Evolutionary conservation across 805 yeast species (phyloP).

Genomic region (Dipodascus albidus): DNA sequence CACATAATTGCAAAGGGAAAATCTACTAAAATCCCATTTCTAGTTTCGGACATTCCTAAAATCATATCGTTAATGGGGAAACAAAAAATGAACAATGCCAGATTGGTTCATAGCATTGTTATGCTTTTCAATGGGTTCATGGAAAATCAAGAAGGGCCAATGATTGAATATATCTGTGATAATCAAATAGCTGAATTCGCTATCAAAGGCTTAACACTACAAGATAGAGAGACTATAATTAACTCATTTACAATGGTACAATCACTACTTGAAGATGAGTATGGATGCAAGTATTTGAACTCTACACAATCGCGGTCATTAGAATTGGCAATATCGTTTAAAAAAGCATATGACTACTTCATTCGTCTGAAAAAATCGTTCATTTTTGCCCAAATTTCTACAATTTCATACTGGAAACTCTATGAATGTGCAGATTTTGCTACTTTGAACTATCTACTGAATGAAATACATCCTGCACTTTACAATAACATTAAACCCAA

Average conservation of each 20-base stretch:
- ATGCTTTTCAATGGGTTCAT: background rate
- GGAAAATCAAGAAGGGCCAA: background rate
- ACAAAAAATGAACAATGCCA: background rate
- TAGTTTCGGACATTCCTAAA: background rate
- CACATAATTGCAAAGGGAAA: background rate
- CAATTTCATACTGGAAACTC: background rate
- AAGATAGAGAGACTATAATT: background rate
- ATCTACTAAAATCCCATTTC: background rate
- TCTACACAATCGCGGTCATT: background rate
- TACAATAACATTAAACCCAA: background rate
- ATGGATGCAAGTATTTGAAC: background rate
- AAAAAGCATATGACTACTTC: background rate
- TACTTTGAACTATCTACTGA: background rate
- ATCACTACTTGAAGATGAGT: background rate
- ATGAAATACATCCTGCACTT: background rate
- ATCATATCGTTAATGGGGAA: background rate
- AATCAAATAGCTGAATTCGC: background rate
- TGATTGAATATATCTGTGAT: background rate
- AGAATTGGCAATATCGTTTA: background rate
- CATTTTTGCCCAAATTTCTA: background rate
- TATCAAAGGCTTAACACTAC: background rate
- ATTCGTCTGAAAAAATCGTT: background rate
- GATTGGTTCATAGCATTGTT: background rate
- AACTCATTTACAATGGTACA: background rate
- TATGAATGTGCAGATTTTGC: background rate